These are phyloP conservation scores for Agapanthus africanus DNA, from an alignment of 106 monocot species.

Conservation along the genomic window DNA sequence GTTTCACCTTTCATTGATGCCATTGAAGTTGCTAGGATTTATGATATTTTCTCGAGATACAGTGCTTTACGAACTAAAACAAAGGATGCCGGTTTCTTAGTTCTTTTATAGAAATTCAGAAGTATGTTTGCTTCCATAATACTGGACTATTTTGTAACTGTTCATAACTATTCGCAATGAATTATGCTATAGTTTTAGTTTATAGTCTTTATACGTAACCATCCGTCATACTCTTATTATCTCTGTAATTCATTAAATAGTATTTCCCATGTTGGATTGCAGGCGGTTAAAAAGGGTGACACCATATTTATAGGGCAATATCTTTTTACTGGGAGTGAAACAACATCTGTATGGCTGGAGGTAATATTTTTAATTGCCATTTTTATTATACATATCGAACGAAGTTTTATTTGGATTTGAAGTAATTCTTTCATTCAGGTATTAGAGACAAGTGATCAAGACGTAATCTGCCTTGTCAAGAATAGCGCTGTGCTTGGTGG, in stretches of 20 bases:
- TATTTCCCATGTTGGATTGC: slow-evolving; percentile 15
- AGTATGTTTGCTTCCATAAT: too few relatives aligned
- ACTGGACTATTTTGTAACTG: too few relatives aligned
- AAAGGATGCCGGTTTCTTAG: too few relatives aligned
- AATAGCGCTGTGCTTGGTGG: slow-evolving; percentile 71
- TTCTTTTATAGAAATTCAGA: too few relatives aligned
- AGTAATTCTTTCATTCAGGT: slow-evolving; percentile 35
- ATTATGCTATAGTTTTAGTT: not conserved
- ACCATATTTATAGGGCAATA: slow-evolving; percentile 85
- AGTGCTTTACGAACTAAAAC: too few relatives aligned
- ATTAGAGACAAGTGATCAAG: slow-evolving; percentile 37
- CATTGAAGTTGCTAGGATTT: too few relatives aligned
- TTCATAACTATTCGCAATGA: too few relatives aligned
- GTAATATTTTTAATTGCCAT: slow-evolving; percentile 17
- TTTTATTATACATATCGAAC: too few relatives aligned
- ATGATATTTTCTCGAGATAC: too few relatives aligned
- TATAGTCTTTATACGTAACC: not conserved
- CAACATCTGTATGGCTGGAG: slow-evolving; percentile 84
- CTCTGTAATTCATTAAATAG: not conserved
- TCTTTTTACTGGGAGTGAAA: slow-evolving; percentile 88
- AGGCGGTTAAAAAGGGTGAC: slow-evolving; percentile 73
- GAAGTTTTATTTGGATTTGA: not conserved
- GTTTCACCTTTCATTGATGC: too few relatives aligned
- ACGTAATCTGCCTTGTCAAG: slow-evolving; percentile 67
- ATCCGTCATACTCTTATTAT: not conserved